Evolutionary conservation across 2,329 filamentous ascomycete species (phyloP), one percentile per base, ranked within the genome.

Genomic region (Pseudogymnoascus sp.): DNA sequence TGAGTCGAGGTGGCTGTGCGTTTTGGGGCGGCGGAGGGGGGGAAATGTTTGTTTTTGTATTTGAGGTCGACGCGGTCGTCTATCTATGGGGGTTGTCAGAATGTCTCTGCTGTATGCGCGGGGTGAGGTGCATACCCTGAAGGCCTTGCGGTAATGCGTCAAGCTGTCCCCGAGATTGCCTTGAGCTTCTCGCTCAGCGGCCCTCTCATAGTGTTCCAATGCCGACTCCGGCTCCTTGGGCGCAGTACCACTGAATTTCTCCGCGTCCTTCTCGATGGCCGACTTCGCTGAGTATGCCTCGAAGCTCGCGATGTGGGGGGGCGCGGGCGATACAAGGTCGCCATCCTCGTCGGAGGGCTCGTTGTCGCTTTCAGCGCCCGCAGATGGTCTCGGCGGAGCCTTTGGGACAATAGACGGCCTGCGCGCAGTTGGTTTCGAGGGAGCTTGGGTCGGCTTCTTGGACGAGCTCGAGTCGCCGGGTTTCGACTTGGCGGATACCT

Each of bases 11-110:
- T 29, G 26, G 64, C 62, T 10, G 63, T 66, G 8, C 69, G 64
- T 31, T 67, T 67, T 3, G 72, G 67, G 6, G 77, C 76, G 71
- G 83, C 86, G 66, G 81, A 76, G 67, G 79, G 80, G 26, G 93
- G 89, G 71, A 95, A 97, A 76, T 97, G 87, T 77, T 97, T 97
- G 71, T 91, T 88, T 70, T 90, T 90, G 78, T 97, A 99, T 63
- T 84, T 81, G 70, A 90, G 85, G 74, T 99, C 92, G 61, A 99
- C 93, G 13, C 81, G 80, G 63, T 87, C 82, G 73, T 97, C 95
- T 75, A 99, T 84, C 88, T 93, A 68, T 7, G 63, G 14, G 19
- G 62, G n/a, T 66, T 65, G 64, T 71, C 47, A 67, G 59, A 6
- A 38, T 33, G 21, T 26, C 37, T 63, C 11, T 13, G 1, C 16